These are phyloP conservation scores for Trypanosoma platydactyli DNA, from an alignment of 208 protist species.

Conservation along the genomic window DNA sequence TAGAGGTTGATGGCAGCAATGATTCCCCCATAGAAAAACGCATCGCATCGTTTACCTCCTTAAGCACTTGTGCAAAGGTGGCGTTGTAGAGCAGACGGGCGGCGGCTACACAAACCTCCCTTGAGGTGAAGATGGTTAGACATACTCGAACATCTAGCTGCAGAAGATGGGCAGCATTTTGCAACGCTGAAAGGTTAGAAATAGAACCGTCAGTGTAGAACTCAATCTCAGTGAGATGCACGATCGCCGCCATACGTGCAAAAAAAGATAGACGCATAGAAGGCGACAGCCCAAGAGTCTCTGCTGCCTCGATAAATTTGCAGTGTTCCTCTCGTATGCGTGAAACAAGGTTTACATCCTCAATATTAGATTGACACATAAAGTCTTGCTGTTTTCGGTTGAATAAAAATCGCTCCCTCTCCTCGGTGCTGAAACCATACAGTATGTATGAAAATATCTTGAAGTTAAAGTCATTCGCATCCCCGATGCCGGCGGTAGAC, in stretches of 20 bases:
- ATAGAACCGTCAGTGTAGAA: conserved; percentile 28
- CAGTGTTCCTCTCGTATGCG: conserved; percentile 12
- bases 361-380: conserved; percentile 23
- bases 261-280: conserved; percentile 9
- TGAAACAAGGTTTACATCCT: conserved; percentile 12
- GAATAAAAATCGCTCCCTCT: conserved; percentile 25
- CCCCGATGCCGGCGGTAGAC: conserved; percentile 12
- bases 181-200: conserved; percentile 29
- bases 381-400: conserved; percentile 31
- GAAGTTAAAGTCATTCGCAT: conserved; percentile 26
- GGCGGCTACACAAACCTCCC: conserved; percentile 20
- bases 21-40: not conserved
- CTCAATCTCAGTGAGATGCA: conserved; percentile 32
- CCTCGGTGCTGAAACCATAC: conserved; percentile 28
- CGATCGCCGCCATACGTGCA: conserved; percentile 15
- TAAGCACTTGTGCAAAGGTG: conserved; percentile 5
- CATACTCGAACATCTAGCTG: conserved; percentile 23
- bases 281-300: conserved; percentile 21
- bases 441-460: conserved; percentile 32
- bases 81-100: conserved; percentile 21
- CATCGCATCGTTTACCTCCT: conserved; percentile 17
- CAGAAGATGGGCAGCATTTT: conserved; percentile 17
- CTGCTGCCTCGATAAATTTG: conserved; percentile 12
- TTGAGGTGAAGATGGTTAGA: conserved; percentile 18
- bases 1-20: not conserved